A percentile compares a stretch with the other conserved stretches of the same genome.
Conservation (phyloP, 2,329 filamentous ascomycete species). For the Lizonia empirigonia region DNA sequence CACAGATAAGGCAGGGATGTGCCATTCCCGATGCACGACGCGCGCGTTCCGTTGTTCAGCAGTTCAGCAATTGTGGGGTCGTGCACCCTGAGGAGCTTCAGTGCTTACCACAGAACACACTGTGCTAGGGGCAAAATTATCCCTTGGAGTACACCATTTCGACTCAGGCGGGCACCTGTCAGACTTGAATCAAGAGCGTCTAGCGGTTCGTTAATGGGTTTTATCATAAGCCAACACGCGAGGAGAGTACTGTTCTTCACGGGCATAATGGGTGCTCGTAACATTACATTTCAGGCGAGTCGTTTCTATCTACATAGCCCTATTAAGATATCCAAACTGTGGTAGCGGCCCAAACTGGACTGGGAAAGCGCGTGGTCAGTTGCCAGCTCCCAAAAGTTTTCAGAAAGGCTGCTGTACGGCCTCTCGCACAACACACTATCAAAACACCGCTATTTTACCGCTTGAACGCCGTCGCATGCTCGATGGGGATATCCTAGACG, state of each 20-base stretch:
- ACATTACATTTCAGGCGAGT: background rate
- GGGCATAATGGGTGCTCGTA: too few relatives aligned
- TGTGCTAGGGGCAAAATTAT: background rate
- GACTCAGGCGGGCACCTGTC: background rate
- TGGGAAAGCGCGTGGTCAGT: conserved; percentile 18
- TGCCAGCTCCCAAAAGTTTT: conserved; percentile 15
- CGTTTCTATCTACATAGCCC: background rate
- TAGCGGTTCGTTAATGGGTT: too few relatives aligned
- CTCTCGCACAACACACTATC: conserved; percentile 6
- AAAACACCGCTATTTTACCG: conserved; percentile 21
- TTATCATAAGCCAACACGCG: too few relatives aligned
- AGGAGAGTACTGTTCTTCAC: background rate
- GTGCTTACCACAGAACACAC: background rate
- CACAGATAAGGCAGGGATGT: conserved; percentile 21
- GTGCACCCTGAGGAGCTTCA: background rate
- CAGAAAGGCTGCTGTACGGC: background rate
- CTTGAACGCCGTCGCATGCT: conserved; percentile 33
- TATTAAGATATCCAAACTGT: background rate
- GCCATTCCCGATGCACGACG: conserved; percentile 17
- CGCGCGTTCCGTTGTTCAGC: too few relatives aligned
- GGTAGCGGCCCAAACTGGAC: background rate
- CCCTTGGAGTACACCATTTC: too few relatives aligned
- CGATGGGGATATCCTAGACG: conserved; percentile 30
- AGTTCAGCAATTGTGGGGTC: conserved; percentile 3
- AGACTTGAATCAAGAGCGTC: background rate